Conservation (phyloP, 371 early-diverging fungal species). For the Mucor sp. region DNA sequence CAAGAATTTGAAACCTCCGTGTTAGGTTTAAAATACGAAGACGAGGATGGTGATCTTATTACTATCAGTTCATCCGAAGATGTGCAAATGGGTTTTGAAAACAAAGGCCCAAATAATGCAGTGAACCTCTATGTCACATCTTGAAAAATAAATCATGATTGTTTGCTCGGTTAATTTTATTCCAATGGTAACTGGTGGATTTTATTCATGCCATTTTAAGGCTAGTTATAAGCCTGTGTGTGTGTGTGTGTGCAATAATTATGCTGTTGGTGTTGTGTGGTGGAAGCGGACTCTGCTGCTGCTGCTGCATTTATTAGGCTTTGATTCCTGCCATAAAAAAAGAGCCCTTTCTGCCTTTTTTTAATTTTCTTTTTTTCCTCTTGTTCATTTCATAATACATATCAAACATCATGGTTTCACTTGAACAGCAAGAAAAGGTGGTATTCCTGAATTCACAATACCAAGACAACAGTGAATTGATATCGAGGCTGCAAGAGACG, state of each 20-base stretch:
- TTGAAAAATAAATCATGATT: not conserved
- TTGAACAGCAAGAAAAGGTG: slow-evolving; percentile 23
- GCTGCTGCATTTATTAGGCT: too few species aligned
- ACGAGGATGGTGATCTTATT: slow-evolving; percentile 91
- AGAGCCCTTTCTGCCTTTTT: not conserved
- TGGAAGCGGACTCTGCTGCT: slow-evolving; percentile 2
- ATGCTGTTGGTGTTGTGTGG: too few species aligned
- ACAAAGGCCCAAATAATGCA: slow-evolving; percentile 45
- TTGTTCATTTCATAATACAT: not conserved
- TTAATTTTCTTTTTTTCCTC: not conserved
- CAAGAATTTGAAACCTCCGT: slow-evolving; percentile 27
- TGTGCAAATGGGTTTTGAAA: slow-evolving; percentile 88
- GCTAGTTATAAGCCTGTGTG: not conserved
- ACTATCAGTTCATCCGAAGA: slow-evolving; percentile 87
- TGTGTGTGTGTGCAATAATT: too few species aligned
- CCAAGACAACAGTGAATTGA: slow-evolving; percentile 19
- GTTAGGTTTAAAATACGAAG: slow-evolving; percentile 82
- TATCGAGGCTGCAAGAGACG: slow-evolving; percentile 8
- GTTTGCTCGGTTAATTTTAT: not conserved
- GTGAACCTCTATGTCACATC: slow-evolving; percentile 44
- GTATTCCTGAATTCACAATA: slow-evolving; percentile 28
- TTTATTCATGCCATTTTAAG: not conserved
- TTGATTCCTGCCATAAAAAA: not conserved
- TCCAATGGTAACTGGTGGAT: not conserved
- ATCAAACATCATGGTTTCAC: not conserved